Base-by-base conservation (phyloP, 2,329 filamentous ascomycete genomes). In the Trematosphaeria pertusa region DNA sequence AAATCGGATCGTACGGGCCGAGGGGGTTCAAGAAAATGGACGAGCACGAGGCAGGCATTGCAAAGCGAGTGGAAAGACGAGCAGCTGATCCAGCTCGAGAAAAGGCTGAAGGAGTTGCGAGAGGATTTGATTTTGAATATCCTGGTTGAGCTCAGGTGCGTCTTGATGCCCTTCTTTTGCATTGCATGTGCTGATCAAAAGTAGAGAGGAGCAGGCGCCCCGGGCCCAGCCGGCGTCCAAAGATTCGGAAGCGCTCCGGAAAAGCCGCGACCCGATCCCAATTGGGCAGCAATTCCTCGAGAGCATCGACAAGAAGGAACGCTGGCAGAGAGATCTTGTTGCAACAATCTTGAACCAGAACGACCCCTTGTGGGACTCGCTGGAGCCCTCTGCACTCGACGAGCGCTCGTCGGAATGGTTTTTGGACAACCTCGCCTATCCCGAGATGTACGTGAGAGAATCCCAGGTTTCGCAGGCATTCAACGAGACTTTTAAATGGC, bases 291-390 rank as follows among this genome's bases (percentile, higher is more conserved):
- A 43, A 12, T 43, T 43, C 33, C 32, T 43, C 6, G 34, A 38
- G 26, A 14, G 19, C 9, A 15, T 39, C 17, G 36, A 46, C 10
- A 35, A 46, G 17, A 34, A 38, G n/a, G 43, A 46, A 17, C 17
- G 22, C 4, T 38, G 43, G 43, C 34, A 33, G 33, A 46, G 37
- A 18, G 43, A 38, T 15, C 41, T 43, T 24, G 32, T 46, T 9
- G 36, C 31, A 4, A 19, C 11, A 8, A 38, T 46, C 32, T 10
- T 39, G 22, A 33, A 34, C 7, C 12, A 12, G 7, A 7, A 28
- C 8, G 24, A 28, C 12, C 24, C 24, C 7, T 8, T 7, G 12
- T 7, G 8, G 24, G 12, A 8, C 8, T 8, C 12, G 12, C 12
- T 12, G 8, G 12, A 28, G 24, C 24, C 24, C 24, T 12, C 12